phyloP scores from a whole-genome alignment of 805 yeast genomes.

The Lipomyces orientalis region DNA sequence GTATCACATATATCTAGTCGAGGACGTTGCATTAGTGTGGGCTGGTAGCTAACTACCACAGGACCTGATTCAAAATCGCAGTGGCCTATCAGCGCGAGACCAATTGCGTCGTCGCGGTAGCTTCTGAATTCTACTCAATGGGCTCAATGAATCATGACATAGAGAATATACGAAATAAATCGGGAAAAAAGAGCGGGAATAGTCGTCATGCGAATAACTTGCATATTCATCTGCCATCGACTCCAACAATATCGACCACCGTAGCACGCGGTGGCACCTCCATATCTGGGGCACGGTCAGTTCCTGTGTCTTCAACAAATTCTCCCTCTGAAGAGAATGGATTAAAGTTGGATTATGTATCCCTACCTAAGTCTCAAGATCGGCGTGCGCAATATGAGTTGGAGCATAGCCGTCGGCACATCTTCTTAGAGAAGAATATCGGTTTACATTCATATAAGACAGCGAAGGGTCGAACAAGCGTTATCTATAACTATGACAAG shows the following conservation, averaged over 20 bases:
- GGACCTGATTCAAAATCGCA: conserved; percentile 6
- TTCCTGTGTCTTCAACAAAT: conserved; percentile 27
- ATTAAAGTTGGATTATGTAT: neutral
- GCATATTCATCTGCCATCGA: conserved; percentile 18
- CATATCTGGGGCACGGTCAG: conserved; percentile 27
- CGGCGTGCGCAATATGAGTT: neutral
- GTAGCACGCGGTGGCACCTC: conserved; percentile 23
- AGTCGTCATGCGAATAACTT: conserved; percentile 9
- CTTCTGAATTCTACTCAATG: conserved; percentile 23
- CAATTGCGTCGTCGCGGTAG: conserved; percentile 42
- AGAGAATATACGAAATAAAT: neutral
- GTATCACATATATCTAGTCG: neutral
- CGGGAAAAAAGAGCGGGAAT: neutral
- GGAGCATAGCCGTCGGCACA: neutral
- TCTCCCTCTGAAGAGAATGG: conserved; percentile 30
- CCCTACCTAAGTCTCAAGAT: neutral
- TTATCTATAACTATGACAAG: conserved; percentile 20
- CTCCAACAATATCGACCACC: conserved; percentile 1
- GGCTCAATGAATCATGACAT: conserved; percentile 2
- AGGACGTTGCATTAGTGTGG: neutral
- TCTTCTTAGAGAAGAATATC: neutral
- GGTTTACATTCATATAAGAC: neutral
- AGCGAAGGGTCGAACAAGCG: neutral
- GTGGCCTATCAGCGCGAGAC: conserved; percentile 39
- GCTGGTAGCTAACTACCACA: neutral